Evolutionary conservation across 2,329 filamentous ascomycete genomes (phyloP).

Genomic region (Aspergillus thermomutatus): DNA sequence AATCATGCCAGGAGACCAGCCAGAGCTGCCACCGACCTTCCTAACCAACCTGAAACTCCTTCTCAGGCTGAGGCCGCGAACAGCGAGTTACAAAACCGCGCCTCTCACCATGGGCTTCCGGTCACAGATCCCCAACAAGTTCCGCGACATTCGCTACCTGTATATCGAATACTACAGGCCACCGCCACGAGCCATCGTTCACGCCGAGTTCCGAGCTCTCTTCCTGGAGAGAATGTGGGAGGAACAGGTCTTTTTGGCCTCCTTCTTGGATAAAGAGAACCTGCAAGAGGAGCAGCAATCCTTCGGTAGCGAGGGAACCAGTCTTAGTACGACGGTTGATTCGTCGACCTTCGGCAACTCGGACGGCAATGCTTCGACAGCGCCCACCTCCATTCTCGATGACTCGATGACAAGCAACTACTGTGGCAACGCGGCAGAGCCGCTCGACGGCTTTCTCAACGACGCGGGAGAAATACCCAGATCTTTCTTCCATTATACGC

Average conservation of each 20-base stretch:
- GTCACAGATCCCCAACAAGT: constrained; percentile 7
- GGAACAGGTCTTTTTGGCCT: constrained; percentile 18
- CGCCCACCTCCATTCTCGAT: constrained; percentile 5
- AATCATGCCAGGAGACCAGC: neutral
- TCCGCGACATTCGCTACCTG: constrained; percentile 13
- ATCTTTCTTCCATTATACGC: neutral
- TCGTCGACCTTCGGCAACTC: constrained; percentile 6
- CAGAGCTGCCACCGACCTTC: constrained; percentile 9
- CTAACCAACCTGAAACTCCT: constrained; percentile 9
- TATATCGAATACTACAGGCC: constrained; percentile 17
- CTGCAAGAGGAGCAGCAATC: neutral
- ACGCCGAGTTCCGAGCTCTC: constrained; percentile 35
- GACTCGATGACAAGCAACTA: constrained; percentile 1
- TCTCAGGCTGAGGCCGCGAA: constrained; percentile 7
- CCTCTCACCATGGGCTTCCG: constrained; percentile 14
- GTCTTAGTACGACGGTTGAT: neutral
- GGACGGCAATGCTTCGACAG: constrained; percentile 3
- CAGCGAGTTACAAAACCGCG: constrained; percentile 3
- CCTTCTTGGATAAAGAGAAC: constrained; percentile 6
- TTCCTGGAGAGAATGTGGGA: constrained; percentile 32
- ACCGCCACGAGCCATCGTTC: constrained; percentile 27
- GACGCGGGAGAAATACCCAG: neutral
- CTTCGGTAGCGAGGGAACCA: neutral
- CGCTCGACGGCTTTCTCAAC: neutral
- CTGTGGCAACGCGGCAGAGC: neutral